Evolutionary conservation across 345 rosid species (phyloP).

Genomic region (Carallia brachiata): DNA sequence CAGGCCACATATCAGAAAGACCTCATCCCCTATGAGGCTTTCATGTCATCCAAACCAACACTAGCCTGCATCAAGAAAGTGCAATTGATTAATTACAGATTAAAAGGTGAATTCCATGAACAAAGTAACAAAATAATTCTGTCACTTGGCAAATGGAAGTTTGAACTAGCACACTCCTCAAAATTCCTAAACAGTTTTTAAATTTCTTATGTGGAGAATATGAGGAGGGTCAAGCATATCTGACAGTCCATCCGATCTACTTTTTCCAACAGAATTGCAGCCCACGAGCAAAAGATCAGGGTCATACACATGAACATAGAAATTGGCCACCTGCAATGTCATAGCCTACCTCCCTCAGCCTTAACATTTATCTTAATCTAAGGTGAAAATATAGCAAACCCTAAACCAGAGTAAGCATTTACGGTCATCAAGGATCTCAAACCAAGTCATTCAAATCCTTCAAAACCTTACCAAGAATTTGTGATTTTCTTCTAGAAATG

Average conservation of each 20-base stretch:
- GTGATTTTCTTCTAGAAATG: conserved; percentile 82
- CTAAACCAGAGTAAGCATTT: neutral
- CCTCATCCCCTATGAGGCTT: conserved; percentile 56
- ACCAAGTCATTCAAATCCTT: neutral
- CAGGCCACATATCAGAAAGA: neutral
- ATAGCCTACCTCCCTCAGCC: neutral
- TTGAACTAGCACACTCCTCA: no score
- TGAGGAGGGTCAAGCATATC: no score
- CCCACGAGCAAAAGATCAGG: neutral
- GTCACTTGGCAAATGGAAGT: no score
- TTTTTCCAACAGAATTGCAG: neutral
- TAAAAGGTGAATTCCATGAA: neutral
- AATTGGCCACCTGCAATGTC: neutral
- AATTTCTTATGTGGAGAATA: no score
- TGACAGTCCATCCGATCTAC: neutral
- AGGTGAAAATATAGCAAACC: neutral
- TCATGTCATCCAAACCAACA: conserved; percentile 85
- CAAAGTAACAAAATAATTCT: neutral
- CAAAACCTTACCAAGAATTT: conserved; percentile 75
- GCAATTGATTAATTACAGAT: neutral
- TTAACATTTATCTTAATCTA: neutral
- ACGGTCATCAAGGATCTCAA: neutral
- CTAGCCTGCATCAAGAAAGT: conserved; percentile 52
- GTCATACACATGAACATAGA: neutral
- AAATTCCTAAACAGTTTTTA: no score